These are phyloP conservation scores for Colletotrichum cuscutae DNA, from an alignment of 2,329 filamentous ascomycete genomes.

Conservation along the genomic window DNA sequence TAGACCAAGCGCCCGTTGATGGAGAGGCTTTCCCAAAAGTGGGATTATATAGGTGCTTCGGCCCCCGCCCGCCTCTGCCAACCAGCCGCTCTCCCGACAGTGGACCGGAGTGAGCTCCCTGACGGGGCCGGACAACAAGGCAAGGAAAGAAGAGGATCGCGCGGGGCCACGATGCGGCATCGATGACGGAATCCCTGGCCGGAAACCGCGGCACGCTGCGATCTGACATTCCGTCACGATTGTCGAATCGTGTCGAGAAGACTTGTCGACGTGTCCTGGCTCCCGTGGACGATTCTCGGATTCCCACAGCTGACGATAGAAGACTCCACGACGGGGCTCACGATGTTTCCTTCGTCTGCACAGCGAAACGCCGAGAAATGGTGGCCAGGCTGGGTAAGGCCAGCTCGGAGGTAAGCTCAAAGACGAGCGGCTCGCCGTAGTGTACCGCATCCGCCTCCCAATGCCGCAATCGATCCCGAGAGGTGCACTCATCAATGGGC, in stretches of 20 bases:
- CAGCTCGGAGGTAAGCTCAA: conserved; percentile 12
- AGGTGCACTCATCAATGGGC: background rate
- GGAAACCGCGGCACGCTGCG: conserved; percentile 2
- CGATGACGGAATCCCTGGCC: conserved; percentile 12
- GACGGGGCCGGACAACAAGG: conserved; percentile 1
- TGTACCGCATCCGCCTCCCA: background rate
- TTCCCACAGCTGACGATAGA: conserved; percentile 4
- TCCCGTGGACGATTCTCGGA: background rate
- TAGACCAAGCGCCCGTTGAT: conserved; percentile 32
- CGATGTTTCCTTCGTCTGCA: background rate
- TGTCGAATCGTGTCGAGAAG: background rate
- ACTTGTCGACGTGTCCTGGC: background rate
- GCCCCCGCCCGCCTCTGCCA: background rate
- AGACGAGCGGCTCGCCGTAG: background rate
- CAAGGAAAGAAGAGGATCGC: background rate
- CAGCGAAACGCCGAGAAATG: background rate
- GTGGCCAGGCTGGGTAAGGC: background rate
- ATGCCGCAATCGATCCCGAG: background rate
- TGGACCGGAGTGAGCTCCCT: background rate
- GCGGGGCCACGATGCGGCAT: conserved; percentile 7
- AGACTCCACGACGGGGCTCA: conserved; percentile 2
- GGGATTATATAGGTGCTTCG: accelerated
- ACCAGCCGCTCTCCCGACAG: background rate
- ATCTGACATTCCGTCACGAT: background rate
- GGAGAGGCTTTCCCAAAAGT: accelerated